Evolutionary conservation across 305 asterid genomes (phyloP).

Genomic region (Solanum aculeatissimum): DNA sequence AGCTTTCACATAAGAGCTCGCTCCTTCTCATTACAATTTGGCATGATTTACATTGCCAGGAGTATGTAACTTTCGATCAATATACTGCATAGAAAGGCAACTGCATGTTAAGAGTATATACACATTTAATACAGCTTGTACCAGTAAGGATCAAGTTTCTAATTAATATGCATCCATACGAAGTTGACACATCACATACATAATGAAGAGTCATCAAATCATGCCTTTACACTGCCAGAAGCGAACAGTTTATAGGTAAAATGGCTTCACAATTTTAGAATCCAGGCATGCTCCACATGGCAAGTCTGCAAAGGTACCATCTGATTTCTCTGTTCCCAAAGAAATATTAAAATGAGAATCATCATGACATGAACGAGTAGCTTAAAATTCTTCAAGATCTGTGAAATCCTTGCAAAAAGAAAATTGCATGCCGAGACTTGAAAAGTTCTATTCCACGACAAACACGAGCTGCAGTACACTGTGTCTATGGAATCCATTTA

Average conservation of each 20-base stretch:
- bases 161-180: background rate
- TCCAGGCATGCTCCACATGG: background rate
- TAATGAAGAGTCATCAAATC: background rate
- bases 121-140: background rate
- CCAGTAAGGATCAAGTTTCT: background rate
- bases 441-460: too few relatives aligned
- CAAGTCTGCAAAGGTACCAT: background rate
- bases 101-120: background rate
- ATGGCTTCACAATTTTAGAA: background rate
- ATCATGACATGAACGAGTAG: constrained; percentile 13
- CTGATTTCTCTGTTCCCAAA: background rate
- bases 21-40: background rate
- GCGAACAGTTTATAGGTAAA: background rate
- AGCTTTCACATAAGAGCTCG: background rate
- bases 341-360: background rate
- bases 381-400: too few relatives aligned
- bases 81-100: background rate
- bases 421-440: background rate
- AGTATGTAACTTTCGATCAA: background rate
- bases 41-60: background rate
- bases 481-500: background rate
- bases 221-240: background rate
- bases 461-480: too few relatives aligned
- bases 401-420: too few relatives aligned
- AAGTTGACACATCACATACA: background rate